Base-by-base conservation (phyloP, 108 stramenopile genomes). In the Pseudonitzschia multiseries region DNA sequence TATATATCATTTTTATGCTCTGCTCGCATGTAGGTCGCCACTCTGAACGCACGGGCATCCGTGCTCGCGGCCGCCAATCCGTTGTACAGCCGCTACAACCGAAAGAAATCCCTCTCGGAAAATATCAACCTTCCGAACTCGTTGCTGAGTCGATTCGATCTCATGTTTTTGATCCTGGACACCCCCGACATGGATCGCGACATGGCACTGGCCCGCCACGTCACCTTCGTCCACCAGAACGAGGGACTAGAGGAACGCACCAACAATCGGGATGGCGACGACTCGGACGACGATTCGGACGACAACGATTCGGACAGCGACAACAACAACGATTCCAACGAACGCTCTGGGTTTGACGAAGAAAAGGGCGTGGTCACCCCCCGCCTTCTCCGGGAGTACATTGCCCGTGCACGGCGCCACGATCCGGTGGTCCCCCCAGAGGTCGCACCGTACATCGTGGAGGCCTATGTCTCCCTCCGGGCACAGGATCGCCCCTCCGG, bases 41-140 rank as follows among this genome's bases (percentile, higher is more conserved):
- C 98, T 8, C 80, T 99, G 17, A 98, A 99, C 83, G 99, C 99
- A 8, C 93, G 99, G 36, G 89, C 97, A 10, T 96, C 99, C 13
- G 97, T 99, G 10, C 84, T 99, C 14, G 99, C 99, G 0, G 99
- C 99, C 14, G 99, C 99, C 21, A 99, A 99, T 75, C 99, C 99
- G 9, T 81, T 99, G 4, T 98, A 98, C 75, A 95, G 97, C 17
- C 81, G 97, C 56, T 98, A 97, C 88, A 94, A 96, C 69, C 84
- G 90, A 15, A 57, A 86, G 52, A 96, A 94, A 73, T 86, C 91
- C 4, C 71, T 96, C 29, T 88, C 89, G 31, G 97, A 97, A 76
- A 99, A 99, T 79, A 86, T 99, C 74, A 98, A 98, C 80, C 83
- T 99, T 13, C 98, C 99, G 41, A 97, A 98, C 79, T 97, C 97